These are phyloP conservation scores for Pseudogymnoascus sp. DNA, from an alignment of 2,329 filamentous ascomycete genomes.

Conservation along the genomic window DNA sequence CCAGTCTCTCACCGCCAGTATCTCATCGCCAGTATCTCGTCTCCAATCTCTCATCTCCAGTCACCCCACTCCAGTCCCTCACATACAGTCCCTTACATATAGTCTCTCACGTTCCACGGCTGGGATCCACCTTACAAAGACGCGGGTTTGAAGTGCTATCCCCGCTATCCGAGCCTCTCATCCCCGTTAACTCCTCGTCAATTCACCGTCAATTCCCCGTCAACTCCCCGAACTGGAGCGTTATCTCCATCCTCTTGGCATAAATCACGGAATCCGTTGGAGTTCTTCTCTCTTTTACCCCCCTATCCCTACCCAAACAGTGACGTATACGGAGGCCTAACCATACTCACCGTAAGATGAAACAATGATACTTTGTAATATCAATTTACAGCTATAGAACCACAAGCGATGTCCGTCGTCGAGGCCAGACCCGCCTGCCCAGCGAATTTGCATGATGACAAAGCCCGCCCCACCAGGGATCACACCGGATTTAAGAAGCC, in stretches of 20 bases:
- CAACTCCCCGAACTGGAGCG: neutral
- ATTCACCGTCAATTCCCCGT: neutral
- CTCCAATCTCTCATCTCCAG: neutral
- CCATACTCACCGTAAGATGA: neutral
- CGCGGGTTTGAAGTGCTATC: neutral
- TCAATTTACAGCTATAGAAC: neutral
- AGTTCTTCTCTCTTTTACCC: neutral
- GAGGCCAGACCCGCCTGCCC: neutral
- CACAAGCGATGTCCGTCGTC: neutral
- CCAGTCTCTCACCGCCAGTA: neutral
- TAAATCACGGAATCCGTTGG: neutral
- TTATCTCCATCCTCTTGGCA: neutral
- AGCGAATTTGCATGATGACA: neutral
- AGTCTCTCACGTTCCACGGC: neutral
- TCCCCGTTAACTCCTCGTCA: neutral
- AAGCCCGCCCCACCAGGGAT: neutral
- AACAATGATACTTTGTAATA: neutral
- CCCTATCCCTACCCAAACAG: neutral
- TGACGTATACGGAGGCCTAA: neutral
- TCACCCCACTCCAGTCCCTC: no score
- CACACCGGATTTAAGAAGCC: constrained; percentile 3
- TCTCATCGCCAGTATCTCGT: neutral
- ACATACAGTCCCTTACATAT: neutral
- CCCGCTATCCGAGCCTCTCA: neutral
- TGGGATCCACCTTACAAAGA: neutral